Base-by-base conservation (phyloP, 345 rosid species). In the Toxicodendron radicans region DNA sequence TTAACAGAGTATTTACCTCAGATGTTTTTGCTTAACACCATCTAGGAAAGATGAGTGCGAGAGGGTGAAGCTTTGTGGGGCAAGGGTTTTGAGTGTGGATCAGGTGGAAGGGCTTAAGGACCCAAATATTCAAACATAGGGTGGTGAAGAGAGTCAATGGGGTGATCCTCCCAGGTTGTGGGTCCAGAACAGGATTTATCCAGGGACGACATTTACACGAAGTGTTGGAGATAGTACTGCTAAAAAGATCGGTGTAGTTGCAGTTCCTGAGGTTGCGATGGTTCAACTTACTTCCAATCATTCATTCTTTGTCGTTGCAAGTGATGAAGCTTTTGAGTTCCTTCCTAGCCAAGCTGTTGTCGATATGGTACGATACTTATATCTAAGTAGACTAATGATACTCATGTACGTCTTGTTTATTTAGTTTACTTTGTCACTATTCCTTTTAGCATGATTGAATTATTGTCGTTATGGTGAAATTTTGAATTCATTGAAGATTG, bases 281-380 rank as follows among this genome's bases (percentile, higher is more conserved):
- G 86, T 93, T 78, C 84, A 78, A 65, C 89, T 93, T 38, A 86
- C 83, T 21, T 89, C 89, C 1, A 80, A 85, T 73, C 97, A 93
- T 74, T 66, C 81, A 83, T 95, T 95, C 81, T 93, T 95, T 56
- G 88, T 95, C 73, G 92, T 95, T 76, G 99, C 97, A 21, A 95
- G 99, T 72, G 99, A 93, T 78, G 99, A 97, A 48, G 91, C 93
- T 67, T 95, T 95, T 59, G 99, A 95, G 88, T 95, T 91, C 81
- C 92, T 95, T 74, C 86, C 97, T 23, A 95, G 97, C 83, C 97
- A 91, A 80, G 83, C 87, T 14, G 97, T 93, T 79, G 92, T 93
- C 38, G 82, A 91, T 83, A 87, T 91, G 97, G 99, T 95, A 91
- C 68, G 62, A 53, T 49, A 2, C 53, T 7, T 48, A 18, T 57